These are phyloP conservation scores for Penicillium mononematosum DNA, from an alignment of 495 filamentous ascomycete species.

Conservation along the genomic window DNA sequence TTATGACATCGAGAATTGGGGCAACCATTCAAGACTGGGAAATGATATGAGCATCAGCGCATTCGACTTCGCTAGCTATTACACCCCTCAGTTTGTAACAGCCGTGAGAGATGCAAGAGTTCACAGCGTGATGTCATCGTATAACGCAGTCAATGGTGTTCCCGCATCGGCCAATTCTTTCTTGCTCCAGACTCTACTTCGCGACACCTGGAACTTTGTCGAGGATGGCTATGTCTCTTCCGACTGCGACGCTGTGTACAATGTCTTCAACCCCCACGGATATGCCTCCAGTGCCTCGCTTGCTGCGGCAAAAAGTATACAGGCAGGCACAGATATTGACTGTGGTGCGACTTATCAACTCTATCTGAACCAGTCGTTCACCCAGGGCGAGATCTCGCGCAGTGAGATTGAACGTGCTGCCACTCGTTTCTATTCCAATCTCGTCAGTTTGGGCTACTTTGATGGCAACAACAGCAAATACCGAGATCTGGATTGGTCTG, in stretches of 20 bases:
- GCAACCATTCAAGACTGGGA: conserved; percentile 50
- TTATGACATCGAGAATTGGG: conserved; percentile 65
- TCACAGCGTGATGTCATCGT: conserved; percentile 59
- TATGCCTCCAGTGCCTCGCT: conserved; percentile 46
- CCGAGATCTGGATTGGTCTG: conserved; percentile 50
- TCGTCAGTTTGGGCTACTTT: conserved; percentile 60
- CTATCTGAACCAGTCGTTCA: conserved; percentile 49
- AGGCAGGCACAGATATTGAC: conserved; percentile 61
- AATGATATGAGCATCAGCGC: conserved; percentile 56
- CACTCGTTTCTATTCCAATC: conserved; percentile 54
- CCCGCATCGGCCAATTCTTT: conserved; percentile 56
- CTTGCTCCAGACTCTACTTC: conserved; percentile 56
- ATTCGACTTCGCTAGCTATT: conserved; percentile 58
- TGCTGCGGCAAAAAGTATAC: conserved; percentile 54
- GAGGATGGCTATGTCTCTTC: conserved; percentile 56
- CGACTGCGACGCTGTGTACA: conserved; percentile 59
- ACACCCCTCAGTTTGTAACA: conserved; percentile 36
- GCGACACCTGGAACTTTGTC: conserved; percentile 47
- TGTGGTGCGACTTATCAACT: conserved; percentile 58
- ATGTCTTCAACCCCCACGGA: conserved; percentile 56
- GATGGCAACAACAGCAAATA: conserved; percentile 50
- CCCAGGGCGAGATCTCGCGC: conserved; percentile 48
- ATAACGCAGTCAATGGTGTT: conserved; percentile 61
- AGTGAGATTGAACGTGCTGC: conserved; percentile 53
- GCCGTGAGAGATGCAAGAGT: conserved; percentile 53